A percentile compares a stretch with the other conserved stretches of the same genome.
Conservation (phyloP, 2,329 filamentous ascomycete species). For the Epichloe uncinata region DNA sequence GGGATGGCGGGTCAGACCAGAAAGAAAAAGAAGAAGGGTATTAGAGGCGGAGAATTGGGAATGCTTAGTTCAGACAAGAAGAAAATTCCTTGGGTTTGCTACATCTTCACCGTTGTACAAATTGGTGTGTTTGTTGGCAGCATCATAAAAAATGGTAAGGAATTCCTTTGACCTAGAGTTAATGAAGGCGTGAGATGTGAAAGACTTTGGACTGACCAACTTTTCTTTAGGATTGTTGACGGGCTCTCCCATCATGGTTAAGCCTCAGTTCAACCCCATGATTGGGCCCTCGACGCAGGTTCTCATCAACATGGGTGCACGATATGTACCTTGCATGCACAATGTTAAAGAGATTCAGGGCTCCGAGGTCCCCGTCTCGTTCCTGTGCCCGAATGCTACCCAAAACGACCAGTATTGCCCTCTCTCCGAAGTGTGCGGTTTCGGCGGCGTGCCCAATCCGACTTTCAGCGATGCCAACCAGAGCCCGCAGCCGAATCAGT, state of each 20-base stretch:
- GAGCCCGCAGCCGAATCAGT: constrained; percentile 67
- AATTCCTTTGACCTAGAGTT: background rate
- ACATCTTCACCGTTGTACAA: constrained; percentile 63
- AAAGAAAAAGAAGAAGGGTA: constrained; percentile 28
- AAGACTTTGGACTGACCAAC: background rate
- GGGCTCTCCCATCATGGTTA: constrained; percentile 61
- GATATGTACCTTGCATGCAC: constrained; percentile 92
- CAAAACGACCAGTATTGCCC: constrained; percentile 49
- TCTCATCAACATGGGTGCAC: constrained; percentile 92
- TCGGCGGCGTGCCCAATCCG: constrained; percentile 59
- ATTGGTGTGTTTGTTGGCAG: constrained; percentile 80
- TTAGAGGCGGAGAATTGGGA: constrained; percentile 45
- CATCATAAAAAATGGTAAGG: constrained; percentile 73
- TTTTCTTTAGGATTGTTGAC: constrained; percentile 51
- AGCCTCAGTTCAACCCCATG: constrained; percentile 90
- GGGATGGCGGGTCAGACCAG: constrained; percentile 10
- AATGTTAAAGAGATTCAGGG: constrained; percentile 55
- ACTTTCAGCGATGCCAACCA: constrained; percentile 37
- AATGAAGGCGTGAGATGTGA: constrained; percentile 1
- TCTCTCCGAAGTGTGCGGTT: constrained; percentile 72
- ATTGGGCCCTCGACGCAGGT: constrained; percentile 86
- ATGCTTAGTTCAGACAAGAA: constrained; percentile 44
- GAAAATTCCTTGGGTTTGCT: constrained; percentile 67
- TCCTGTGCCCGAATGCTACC: constrained; percentile 74
- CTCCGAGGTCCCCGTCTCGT: constrained; percentile 34